A percentile compares a stretch with the other conserved stretches of the same genome.
These are phyloP conservation scores for Alternaria rosae DNA, from an alignment of 2,329 filamentous ascomycete genomes.

Conservation along the genomic window DNA sequence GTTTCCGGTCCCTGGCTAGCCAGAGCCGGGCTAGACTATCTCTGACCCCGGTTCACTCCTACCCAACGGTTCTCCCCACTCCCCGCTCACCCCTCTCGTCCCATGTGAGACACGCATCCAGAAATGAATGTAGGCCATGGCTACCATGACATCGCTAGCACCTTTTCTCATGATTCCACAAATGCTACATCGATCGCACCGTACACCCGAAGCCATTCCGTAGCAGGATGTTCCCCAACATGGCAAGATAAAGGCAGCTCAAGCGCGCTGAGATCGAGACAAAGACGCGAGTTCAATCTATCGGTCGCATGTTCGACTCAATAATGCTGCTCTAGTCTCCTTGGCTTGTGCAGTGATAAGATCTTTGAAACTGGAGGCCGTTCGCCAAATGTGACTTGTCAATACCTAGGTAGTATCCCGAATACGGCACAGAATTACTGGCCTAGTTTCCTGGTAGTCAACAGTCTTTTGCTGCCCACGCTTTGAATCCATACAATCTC, in stretches of 20 bases:
- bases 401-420: too few relatives aligned
- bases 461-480: too few relatives aligned
- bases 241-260: fast-evolving
- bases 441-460: too few relatives aligned
- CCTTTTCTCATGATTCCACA: fast-evolving
- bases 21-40: not conserved
- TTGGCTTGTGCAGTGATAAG: not conserved
- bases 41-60: not conserved
- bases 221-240: not conserved
- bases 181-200: fast-evolving
- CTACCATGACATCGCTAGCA: not conserved
- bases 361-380: fast-evolving
- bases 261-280: not conserved
- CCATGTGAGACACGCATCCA: not conserved
- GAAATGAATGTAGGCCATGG: fast-evolving
- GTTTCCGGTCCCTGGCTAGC: not conserved
- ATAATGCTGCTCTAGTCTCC: too few relatives aligned
- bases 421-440: too few relatives aligned
- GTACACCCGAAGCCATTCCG: fast-evolving
- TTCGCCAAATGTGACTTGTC: fast-evolving
- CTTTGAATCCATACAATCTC: not conserved
- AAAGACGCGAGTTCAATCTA: not conserved
- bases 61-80: not conserved
- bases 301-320: too few relatives aligned
- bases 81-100: not conserved